phyloP scores from a whole-genome alignment of 441 rosid species.

The Populus trichocarpa region DNA sequence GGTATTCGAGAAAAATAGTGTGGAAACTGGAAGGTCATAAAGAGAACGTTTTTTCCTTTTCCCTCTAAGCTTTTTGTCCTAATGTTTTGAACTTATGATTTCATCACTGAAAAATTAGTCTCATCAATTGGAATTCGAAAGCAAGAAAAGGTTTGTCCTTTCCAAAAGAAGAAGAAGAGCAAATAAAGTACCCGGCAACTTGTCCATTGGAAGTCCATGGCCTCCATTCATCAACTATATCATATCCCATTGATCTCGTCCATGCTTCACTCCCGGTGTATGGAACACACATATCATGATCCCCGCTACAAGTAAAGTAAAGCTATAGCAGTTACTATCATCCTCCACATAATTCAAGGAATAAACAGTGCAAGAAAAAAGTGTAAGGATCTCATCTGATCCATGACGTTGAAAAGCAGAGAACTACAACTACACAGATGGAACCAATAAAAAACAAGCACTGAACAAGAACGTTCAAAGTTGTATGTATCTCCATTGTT shows the following conservation, averaged over 20 bases:
- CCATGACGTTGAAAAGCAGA: neutral
- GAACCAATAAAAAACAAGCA: neutral
- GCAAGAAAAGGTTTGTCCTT: neutral
- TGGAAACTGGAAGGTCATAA: neutral
- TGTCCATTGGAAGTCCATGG: constrained; percentile 62
- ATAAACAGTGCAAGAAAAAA: neutral
- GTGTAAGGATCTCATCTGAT: neutral
- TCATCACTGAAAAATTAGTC: neutral
- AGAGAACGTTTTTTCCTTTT: neutral
- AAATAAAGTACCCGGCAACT: constrained; percentile 63
- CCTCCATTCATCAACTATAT: constrained; percentile 76
- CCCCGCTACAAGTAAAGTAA: constrained; percentile 47
- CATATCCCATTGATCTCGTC: constrained; percentile 79
- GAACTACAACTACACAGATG: neutral
- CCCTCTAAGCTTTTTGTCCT: neutral
- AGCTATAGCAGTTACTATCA: neutral
- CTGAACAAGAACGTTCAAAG: neutral
- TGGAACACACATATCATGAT: constrained; percentile 91
- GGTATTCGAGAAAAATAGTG: neutral
- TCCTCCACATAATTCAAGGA: neutral
- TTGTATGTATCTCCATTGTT: too few species aligned
- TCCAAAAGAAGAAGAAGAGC: neutral
- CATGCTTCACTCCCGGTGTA: constrained; percentile 92
- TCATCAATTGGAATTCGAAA: too few species aligned
- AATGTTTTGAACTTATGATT: neutral